Evolutionary conservation across 306 rosid genomes (phyloP), one percentile per base, ranked within the genome.

Genomic region (Lablab purpureus): DNA sequence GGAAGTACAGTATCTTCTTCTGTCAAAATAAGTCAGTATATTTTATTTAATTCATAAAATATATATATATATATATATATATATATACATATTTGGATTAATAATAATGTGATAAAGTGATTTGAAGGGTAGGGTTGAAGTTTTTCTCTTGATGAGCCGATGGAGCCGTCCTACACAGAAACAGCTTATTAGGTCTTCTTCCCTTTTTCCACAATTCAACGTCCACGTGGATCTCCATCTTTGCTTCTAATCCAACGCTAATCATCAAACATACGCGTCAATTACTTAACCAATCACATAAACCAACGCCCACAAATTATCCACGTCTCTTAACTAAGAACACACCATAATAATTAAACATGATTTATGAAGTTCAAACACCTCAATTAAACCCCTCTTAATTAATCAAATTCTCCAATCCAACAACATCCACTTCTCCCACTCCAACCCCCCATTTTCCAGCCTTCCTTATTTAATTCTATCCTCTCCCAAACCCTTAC

Each of bases 391-490:
- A 18, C 27, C 21, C 21, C 1, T 52, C 46, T n/a, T 45, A 34
- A 37, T 66, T 66, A 66, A 66, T 66, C 71, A 32, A 66, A 5
- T 28, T 65, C 30, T 59, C 30, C 15, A 37, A 36, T 65, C 71
- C 62, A 9, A 27, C 25, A 10, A 13, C 52, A 11, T 27, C 79
- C 52, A 74, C 71, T 73, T 80, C 27, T 73, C 46, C 71, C 67
- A 81, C 73, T 58, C 80, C 68, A 60, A 49, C 51, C 68, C 74
- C 17, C 77, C 81, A 67, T 36, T 62, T 28, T 18, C 73, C 67
- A 18, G 40, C 82, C 68, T 28, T 51, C 51, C 32, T n/a, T 11
- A 13, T 60, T 36, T 36, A 60, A 27, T 54, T 54, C 23, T 18
- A 5, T 47, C 54, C 3, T 8, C 37, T 15, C 43, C 22, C 46